These are phyloP conservation scores for Lipomyces orientalis DNA, from an alignment of 805 yeast species.

Conservation along the genomic window DNA sequence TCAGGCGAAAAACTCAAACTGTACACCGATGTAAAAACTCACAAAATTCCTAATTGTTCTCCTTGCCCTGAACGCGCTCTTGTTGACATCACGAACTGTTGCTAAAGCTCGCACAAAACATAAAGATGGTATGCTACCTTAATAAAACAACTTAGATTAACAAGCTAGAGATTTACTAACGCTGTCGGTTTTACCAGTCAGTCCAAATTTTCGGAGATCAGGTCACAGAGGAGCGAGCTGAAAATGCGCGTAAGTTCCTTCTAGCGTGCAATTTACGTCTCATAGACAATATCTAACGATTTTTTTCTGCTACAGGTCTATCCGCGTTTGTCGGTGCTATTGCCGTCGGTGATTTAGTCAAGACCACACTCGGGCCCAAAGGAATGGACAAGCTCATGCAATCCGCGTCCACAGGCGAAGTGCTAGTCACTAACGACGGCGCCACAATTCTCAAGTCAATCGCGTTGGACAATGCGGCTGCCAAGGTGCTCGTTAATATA, in stretches of 20 bases:
- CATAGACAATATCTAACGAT: background rate
- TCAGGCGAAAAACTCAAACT: background rate
- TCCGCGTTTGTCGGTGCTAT: slow-evolving; percentile 98
- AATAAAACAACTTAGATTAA: background rate
- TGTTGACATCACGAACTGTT: background rate
- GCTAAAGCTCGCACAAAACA: background rate
- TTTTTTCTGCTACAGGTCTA: slow-evolving; percentile 47
- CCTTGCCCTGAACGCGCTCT: background rate
- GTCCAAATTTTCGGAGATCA: slow-evolving; percentile 96
- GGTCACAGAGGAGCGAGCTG: slow-evolving; percentile 96
- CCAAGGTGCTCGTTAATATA: slow-evolving; percentile 90
- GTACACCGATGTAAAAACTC: background rate
- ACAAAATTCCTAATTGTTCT: background rate
- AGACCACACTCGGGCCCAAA: slow-evolving; percentile 93
- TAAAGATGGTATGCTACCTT: background rate
- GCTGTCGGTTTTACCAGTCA: slow-evolving; percentile 51
- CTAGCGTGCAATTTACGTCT: background rate
- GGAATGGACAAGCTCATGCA: slow-evolving; percentile 98
- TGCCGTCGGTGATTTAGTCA: slow-evolving; percentile 97
- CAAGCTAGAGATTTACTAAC: background rate
- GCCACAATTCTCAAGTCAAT: slow-evolving; percentile 94
- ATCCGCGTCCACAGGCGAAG: slow-evolving; percentile 76
- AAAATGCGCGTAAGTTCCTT: slow-evolving; percentile 75
- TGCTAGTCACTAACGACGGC: slow-evolving; percentile 95
- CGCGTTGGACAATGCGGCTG: slow-evolving; percentile 97